Conservation (phyloP, 768 basidiomycete genomes). For the Pluteus cervinus region DNA sequence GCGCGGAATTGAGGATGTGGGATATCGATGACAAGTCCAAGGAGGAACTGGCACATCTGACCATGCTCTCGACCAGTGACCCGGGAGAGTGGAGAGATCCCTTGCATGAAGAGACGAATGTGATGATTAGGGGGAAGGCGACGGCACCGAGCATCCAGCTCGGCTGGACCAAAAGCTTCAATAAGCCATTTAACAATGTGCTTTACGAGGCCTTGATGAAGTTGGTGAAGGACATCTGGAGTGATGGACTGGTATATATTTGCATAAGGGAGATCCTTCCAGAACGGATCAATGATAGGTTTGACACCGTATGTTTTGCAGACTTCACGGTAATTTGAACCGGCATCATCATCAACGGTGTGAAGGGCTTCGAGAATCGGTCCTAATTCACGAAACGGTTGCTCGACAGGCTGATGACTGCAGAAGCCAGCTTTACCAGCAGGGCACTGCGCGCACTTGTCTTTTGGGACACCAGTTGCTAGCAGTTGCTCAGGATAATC, state of each 20-base stretch:
- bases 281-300: conserved; percentile 29
- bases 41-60: conserved; percentile 20
- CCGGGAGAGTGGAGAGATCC: conserved; percentile 28
- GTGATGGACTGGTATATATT: conserved; percentile 36
- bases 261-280: conserved; percentile 30
- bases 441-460: too few relatives aligned
- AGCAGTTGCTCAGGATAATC: conserved; percentile 37
- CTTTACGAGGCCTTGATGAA: conserved; percentile 42
- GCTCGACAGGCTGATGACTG: too few relatives aligned
- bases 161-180: conserved; percentile 14
- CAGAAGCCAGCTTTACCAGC: too few relatives aligned
- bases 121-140: conserved; percentile 20
- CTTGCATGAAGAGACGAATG: conserved; percentile 28
- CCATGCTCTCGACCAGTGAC: conserved; percentile 34
- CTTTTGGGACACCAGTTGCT: conserved; percentile 15
- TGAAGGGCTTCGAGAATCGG: too few relatives aligned
- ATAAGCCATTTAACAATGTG: conserved; percentile 32
- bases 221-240: conserved; percentile 42
- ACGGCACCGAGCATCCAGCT: conserved; percentile 31
- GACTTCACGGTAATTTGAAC: neutral
- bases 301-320: conserved; percentile 17
- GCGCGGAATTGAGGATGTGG: neutral
- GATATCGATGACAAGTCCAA: conserved; percentile 16
- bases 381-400: too few relatives aligned
- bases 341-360: too few relatives aligned